A percentile compares a stretch with the other conserved stretches of the same genome.
Conservation (phyloP, 805 yeast species). For the Blastobotrys robertii region DNA sequence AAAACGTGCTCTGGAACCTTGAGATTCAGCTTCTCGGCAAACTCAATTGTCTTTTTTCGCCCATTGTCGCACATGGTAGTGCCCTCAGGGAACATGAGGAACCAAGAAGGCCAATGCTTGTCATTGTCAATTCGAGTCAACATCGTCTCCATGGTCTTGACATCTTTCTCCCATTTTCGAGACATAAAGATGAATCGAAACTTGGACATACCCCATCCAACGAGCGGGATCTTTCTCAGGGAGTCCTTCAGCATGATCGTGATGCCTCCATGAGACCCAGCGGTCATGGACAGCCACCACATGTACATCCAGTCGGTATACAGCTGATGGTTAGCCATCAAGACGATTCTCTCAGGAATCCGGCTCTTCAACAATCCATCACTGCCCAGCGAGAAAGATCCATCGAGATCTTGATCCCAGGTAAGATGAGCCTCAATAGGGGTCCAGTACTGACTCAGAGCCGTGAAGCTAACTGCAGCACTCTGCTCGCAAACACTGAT, state of each 20-base stretch:
- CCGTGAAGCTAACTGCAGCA: conserved; percentile 23
- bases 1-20: conserved; percentile 50
- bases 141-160: conserved; percentile 43
- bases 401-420: conserved; percentile 22
- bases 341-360: conserved; percentile 44
- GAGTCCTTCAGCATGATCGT: conserved; percentile 74
- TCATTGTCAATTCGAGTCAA: conserved; percentile 45
- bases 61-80: conserved; percentile 72
- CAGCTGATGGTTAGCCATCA: conserved; percentile 86
- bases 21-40: conserved; percentile 38
- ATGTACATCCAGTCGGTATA: conserved; percentile 88
- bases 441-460: conserved; percentile 22
- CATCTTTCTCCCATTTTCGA: conserved; percentile 80
- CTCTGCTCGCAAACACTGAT: conserved; percentile 26
- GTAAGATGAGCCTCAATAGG: conserved; percentile 22
- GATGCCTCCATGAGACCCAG: conserved; percentile 52
- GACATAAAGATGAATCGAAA: conserved; percentile 71
- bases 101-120: conserved; percentile 47
- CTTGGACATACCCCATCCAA: conserved; percentile 80
- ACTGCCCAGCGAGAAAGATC: conserved; percentile 15
- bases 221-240: conserved; percentile 54
- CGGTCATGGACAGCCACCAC: conserved; percentile 77
- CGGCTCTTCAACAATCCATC: conserved; percentile 18
- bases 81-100: conserved; percentile 88
- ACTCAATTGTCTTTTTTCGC: conserved; percentile 44